Base-by-base conservation (phyloP, 1,284 basidiomycete genomes). In the Polyporus tsugae region DNA sequence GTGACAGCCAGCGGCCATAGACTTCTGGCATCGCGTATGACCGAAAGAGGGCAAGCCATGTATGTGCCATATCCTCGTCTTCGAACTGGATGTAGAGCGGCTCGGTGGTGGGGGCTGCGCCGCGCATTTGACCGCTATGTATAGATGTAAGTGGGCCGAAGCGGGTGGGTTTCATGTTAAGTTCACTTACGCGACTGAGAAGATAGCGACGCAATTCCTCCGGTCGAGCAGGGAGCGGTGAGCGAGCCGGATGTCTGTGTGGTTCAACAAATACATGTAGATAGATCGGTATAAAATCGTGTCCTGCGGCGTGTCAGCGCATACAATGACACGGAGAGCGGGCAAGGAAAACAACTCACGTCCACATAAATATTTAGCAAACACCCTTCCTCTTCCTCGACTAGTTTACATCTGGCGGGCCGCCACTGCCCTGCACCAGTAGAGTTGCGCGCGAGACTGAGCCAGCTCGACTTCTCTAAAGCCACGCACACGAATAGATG, bases 1-100 rank as follows among this genome's bases (percentile, higher is more conserved):
- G 82, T 59, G 83, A 84, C 68, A 84, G 81, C 75, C 83, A 81
- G 66, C 85, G 84, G 13, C 92, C 92, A 75, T 93, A 93, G 62
- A 92, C 87, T 77, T 95, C 93, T 0, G 93, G 90, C 63, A 86
- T 84, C 6, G 93, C 89, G 78, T 92, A 93, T 0, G 93, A 92
- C 60, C 90, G 88, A 55, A 95, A 82, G 58, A 95, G 86, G 38
- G 89, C 87, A 49, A 92, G 83, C 92, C 93, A 95, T 5, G 88
- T 87, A 72, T 88, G 85, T 74, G 88, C 86, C 22, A 82, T 78
- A 64, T 92, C 90, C 2, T 84, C 75, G 74, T 86, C 88, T 38
- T 82, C 72, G 75, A 95, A 93, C 68, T 88, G 84, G 42, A 94
- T 81, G 75, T 92, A 93, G 60, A 94, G 81, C 2, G 91, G 91